phyloP scores from a whole-genome alignment of 129 eudicot genomes.

The Kitagawia praeruptora region DNA sequence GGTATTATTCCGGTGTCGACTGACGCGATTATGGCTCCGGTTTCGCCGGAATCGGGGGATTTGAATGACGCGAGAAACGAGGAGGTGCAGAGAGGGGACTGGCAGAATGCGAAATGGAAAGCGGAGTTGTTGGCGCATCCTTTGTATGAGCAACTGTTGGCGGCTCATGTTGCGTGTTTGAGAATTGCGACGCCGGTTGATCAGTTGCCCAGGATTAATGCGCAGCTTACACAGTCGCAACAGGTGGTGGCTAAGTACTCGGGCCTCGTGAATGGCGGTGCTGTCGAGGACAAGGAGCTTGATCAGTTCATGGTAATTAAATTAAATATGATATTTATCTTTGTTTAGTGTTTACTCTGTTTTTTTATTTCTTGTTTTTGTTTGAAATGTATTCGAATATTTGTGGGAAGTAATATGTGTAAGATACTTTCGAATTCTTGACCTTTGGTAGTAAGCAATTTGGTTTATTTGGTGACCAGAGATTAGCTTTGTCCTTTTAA shows the following conservation, averaged over 20 bases:
- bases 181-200: conserved; percentile 29
- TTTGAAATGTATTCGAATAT: background rate
- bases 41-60: conserved; percentile 14
- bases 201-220: conserved; percentile 33
- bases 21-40: conserved; percentile 33
- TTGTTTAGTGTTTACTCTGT: background rate
- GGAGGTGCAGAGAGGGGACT: background rate
- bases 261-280: background rate
- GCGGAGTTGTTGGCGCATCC: conserved; percentile 9
- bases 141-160: conserved; percentile 10
- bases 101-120: conserved; percentile 11
- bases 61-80: conserved; percentile 20
- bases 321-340: background rate
- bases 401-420: background rate
- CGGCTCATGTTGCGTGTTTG: conserved; percentile 13
- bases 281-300: conserved; percentile 20
- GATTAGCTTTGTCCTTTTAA: too few species aligned
- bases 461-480: too few species aligned
- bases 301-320: conserved; percentile 26
- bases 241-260: conserved; percentile 27
- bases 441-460: too few species aligned
- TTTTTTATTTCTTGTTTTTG: background rate
- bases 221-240: conserved; percentile 31
- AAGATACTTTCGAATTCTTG: too few species aligned
- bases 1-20: conserved; percentile 26